These are phyloP conservation scores for Tilletia indica DNA, from an alignment of 1,284 basidiomycete genomes.

Conservation along the genomic window DNA sequence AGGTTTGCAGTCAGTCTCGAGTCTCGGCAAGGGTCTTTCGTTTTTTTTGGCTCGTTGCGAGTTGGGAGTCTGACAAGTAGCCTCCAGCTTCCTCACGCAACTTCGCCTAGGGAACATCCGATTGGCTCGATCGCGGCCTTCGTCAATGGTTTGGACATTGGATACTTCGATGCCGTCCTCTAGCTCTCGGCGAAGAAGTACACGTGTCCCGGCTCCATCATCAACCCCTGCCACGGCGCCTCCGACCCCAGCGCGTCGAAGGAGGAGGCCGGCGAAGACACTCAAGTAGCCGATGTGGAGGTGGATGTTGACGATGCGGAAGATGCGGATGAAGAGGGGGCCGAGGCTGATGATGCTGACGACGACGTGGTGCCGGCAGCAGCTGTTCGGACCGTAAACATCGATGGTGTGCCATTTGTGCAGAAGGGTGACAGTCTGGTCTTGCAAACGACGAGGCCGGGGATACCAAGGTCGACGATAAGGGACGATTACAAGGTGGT, in stretches of 20 bases:
- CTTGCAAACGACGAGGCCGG: constrained; percentile 79
- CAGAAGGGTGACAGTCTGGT: constrained; percentile 83
- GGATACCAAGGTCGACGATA: constrained; percentile 82
- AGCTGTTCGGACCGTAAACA: constrained; percentile 18
- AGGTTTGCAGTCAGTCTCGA: too few relatives aligned
- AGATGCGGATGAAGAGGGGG: constrained; percentile 22
- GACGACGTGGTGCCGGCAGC: not conserved
- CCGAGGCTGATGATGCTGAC: constrained; percentile 26
- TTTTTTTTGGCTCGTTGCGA: too few relatives aligned
- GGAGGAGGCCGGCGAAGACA: not conserved
- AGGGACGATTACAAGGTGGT: constrained; percentile 83
- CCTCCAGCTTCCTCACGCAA: too few relatives aligned
- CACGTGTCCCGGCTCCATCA: too few relatives aligned
- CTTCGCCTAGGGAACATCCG: too few relatives aligned
- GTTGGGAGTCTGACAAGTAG: too few relatives aligned
- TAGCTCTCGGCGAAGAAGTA: too few relatives aligned
- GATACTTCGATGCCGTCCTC: too few relatives aligned
- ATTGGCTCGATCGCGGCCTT: too few relatives aligned
- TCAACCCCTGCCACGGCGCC: not conserved
- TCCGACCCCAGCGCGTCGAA: not conserved
- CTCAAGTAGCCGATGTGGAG: constrained; percentile 19
- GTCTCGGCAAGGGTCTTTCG: too few relatives aligned
- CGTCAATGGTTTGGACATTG: too few relatives aligned
- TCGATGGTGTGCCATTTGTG: constrained; percentile 73
- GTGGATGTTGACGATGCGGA: constrained; percentile 19